Evolutionary conservation across 805 yeast species (phyloP).

Genomic region (Myxozyma sirexii): DNA sequence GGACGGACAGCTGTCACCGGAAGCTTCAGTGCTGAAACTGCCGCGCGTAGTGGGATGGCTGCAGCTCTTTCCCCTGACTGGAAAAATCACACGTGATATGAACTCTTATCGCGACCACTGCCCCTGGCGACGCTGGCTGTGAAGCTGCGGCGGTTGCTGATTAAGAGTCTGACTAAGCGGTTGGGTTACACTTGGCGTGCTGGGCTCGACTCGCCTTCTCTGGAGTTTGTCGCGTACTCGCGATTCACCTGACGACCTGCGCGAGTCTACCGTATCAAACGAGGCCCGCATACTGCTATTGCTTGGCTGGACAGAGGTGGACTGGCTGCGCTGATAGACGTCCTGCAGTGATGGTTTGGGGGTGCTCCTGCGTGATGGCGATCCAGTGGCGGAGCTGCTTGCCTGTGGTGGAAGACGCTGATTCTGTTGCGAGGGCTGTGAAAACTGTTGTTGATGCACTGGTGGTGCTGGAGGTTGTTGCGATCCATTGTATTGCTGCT

Average conservation of each 20-base stretch:
- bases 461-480: neutral
- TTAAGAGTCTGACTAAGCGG: neutral
- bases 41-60: too few species aligned
- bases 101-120: neutral
- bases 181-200: neutral
- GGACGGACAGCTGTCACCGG: neutral
- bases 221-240: constrained; percentile 30
- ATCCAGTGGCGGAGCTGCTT: neutral
- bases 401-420: neutral
- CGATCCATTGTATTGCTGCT: neutral
- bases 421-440: neutral
- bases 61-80: too few species aligned
- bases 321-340: constrained; percentile 26
- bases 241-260: constrained; percentile 27
- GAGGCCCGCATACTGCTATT: constrained; percentile 8
- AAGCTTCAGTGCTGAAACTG: neutral
- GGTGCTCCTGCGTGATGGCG: constrained; percentile 6
- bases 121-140: neutral
- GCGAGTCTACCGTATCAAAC: constrained; percentile 23
- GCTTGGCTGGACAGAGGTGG: neutral
- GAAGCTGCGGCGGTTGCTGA: neutral
- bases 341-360: constrained; percentile 29
- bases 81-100: too few species aligned
- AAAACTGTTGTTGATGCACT: neutral
- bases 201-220: constrained; percentile 11